phyloP scores from a whole-genome alignment of 1,284 basidiomycete species.

The Pterula multifida region DNA sequence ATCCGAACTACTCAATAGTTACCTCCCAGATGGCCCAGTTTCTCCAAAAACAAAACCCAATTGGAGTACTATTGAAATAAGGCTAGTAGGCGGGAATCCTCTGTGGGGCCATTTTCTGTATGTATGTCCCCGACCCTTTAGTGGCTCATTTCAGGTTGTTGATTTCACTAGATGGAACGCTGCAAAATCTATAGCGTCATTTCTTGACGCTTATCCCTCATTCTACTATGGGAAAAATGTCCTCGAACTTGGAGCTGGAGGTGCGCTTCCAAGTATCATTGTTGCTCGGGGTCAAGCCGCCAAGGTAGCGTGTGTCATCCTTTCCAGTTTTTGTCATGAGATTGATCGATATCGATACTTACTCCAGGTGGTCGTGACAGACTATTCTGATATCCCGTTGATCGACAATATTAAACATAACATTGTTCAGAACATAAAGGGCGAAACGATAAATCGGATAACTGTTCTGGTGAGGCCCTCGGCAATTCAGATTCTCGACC shows the following conservation, averaged over 20 bases:
- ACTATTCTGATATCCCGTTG: conserved; percentile 82
- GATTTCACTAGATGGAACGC: conserved; percentile 67
- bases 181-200: conserved; percentile 62
- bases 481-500: background rate
- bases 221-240: conserved; percentile 38
- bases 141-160: background rate
- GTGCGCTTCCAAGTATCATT: conserved; percentile 77
- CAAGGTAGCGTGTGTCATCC: conserved; percentile 25
- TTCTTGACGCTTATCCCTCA: conserved; percentile 46
- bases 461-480: conserved; percentile 33
- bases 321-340: conserved; percentile 1
- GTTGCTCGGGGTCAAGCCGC: conserved; percentile 56
- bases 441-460: conserved; percentile 20
- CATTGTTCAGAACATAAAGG: conserved; percentile 42
- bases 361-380: conserved; percentile 76
- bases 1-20: background rate
- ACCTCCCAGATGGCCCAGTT: background rate
- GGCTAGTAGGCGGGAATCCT: conserved; percentile 79
- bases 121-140: conserved; percentile 15
- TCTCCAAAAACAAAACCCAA: conserved; percentile 11
- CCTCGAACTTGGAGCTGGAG: conserved; percentile 89
- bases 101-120: conserved; percentile 88
- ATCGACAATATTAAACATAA: conserved; percentile 74
- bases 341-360: background rate
- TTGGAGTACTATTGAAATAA: conserved; percentile 46